These are phyloP conservation scores for Byssothecium circinans DNA, from an alignment of 2,329 filamentous ascomycete genomes.

Conservation along the genomic window DNA sequence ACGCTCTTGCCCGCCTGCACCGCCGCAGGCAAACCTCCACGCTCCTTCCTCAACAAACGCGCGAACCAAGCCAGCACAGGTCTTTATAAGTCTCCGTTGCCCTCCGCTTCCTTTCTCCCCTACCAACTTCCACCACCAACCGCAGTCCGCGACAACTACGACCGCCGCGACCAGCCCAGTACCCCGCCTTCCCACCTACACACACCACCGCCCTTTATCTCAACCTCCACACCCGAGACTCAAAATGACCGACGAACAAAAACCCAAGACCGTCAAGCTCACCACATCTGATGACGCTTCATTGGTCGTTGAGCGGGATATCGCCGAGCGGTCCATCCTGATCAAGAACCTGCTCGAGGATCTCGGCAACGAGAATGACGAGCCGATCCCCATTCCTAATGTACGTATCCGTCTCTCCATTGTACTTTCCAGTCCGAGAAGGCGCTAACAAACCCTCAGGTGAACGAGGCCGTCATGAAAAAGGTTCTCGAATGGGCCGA, in stretches of 20 bases:
- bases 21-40: not conserved
- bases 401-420: constrained; percentile 34
- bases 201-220: not conserved
- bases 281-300: constrained; percentile 51
- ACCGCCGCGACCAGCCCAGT: not conserved
- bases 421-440: not conserved
- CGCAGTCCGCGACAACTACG: not conserved
- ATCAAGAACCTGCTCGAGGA: constrained; percentile 99
- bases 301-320: constrained; percentile 63
- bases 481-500: constrained; percentile 99
- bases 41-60: not conserved
- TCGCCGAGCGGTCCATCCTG: constrained; percentile 88
- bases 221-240: constrained; percentile 12
- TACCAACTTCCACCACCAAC: not conserved
- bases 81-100: not conserved
- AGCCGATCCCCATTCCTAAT: constrained; percentile 87
- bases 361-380: constrained; percentile 64
- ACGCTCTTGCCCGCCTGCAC: not conserved
- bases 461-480: constrained; percentile 88
- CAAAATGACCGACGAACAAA: constrained; percentile 28
- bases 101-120: not conserved
- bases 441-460: constrained; percentile 48
- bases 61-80: not conserved
- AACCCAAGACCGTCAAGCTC: constrained; percentile 43
- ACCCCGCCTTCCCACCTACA: not conserved